A percentile compares a stretch with the other conserved stretches of the same genome.
phyloP scores from a whole-genome alignment of 257 asterid species.

The Paraleonurus japonicus region DNA sequence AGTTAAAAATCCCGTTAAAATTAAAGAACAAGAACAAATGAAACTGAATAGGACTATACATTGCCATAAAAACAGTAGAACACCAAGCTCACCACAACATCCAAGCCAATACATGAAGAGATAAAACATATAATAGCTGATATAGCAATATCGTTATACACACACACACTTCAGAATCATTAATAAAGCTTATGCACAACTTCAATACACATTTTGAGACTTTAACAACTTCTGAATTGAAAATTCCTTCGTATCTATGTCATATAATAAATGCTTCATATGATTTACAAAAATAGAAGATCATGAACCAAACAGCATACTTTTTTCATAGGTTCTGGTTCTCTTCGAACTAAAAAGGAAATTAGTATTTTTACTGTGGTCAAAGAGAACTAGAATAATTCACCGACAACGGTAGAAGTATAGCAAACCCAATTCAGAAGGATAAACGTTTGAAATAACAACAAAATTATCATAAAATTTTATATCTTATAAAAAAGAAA shows the following conservation, averaged over 20 bases:
- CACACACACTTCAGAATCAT: background rate
- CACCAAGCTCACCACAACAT: background rate
- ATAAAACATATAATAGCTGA: background rate
- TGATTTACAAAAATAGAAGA: background rate
- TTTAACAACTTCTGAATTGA: background rate
- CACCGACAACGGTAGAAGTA: background rate
- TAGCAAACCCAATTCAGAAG: background rate
- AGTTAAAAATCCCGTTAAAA: conserved; percentile 25
- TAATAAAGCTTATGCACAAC: background rate
- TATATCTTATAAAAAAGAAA: too few relatives aligned
- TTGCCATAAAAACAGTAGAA: conserved; percentile 13
- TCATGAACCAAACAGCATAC: background rate
- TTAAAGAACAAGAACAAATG: conserved; percentile 11
- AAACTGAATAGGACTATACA: background rate
- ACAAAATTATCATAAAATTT: background rate
- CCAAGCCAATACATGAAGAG: background rate
- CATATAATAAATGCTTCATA: conserved; percentile 7
- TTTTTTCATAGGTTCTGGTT: background rate
- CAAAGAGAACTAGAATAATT: background rate
- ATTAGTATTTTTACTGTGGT: background rate
- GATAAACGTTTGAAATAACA: background rate
- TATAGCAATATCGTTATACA: background rate
- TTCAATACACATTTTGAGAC: background rate
- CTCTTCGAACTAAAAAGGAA: background rate
- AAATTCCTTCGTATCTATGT: background rate